phyloP scores from a whole-genome alignment of 2,329 filamentous ascomycete genomes.

The Epichloe uncinata region DNA sequence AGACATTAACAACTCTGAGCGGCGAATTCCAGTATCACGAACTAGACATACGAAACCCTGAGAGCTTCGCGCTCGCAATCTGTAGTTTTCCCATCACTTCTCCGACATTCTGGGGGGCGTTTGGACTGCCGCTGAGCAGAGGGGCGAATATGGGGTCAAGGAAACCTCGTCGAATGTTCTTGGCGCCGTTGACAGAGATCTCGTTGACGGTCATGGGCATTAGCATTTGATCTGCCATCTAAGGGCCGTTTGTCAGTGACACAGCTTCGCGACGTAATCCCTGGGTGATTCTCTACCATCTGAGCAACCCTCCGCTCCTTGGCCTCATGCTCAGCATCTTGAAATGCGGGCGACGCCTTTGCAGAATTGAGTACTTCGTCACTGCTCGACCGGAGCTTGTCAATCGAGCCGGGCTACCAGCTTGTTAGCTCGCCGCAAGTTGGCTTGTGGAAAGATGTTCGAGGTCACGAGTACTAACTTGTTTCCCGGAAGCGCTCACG shows the following conservation, averaged over 20 bases:
- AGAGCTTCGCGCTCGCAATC: constrained; percentile 58
- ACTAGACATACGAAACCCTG: constrained; percentile 54
- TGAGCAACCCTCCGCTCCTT: constrained; percentile 26
- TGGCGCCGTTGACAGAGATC: constrained; percentile 69
- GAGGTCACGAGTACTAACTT: constrained; percentile 13
- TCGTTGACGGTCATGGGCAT: constrained; percentile 81
- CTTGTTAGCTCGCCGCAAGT: neutral
- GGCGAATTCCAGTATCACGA: neutral
- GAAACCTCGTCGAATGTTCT: constrained; percentile 72
- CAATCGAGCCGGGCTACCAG: constrained; percentile 21
- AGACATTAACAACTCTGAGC: constrained; percentile 14
- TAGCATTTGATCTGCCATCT: constrained; percentile 58
- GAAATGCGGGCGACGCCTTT: constrained; percentile 22
- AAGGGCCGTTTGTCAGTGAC: constrained; percentile 8
- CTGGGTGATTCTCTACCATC: constrained; percentile 16
- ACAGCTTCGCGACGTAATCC: neutral
- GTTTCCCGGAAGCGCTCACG: constrained; percentile 15
- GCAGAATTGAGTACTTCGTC: constrained; percentile 26
- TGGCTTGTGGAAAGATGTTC: neutral
- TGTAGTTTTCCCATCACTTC: constrained; percentile 66
- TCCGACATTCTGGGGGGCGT: constrained; percentile 60
- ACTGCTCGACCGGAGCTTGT: constrained; percentile 27
- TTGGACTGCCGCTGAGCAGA: constrained; percentile 54
- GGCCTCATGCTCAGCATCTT: constrained; percentile 24
- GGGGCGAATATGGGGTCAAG: constrained; percentile 71